Evolutionary conservation across 768 basidiomycete genomes (phyloP), one percentile per base, ranked within the genome.

Genomic region (Guyanaporus albipodus): DNA sequence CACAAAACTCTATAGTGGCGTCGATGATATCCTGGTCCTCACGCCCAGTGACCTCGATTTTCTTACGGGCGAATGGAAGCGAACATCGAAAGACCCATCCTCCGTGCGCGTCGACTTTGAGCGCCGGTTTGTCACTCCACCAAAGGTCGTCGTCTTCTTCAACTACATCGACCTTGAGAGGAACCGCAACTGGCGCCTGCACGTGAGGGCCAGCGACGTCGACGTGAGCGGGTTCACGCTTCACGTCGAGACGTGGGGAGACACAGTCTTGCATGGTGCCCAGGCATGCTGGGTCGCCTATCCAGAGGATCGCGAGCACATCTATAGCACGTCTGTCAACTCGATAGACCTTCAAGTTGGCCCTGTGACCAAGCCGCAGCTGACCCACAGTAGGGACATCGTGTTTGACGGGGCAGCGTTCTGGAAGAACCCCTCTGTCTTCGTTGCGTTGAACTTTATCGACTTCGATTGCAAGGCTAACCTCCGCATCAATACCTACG

Each of bases 271-370:
- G 6, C 6, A 44, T 10, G 6, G 4, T 2, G 53, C 34, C 1
- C 14, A 21, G 11, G 54, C 48, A 6, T 42, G 50, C 10, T 56
- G 57, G 57, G 44, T 59, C n/a, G 57, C 58, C 10, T 53, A 56
- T 34, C 57, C 57, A 19, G 47, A 49, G 15, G 57, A 58, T 23
- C 54, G 57, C 23, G 23, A 43, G n/a, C 45, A 50, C 17, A 56
- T 56, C n/a, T 59, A 46, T 19, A 48, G 49, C 32, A 50, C 43
- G 3, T 48, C 57, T 4, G 15, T 59, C 44, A 37, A 38, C 10
- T 59, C 57, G 19, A 12, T 31, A 41, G 50, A 38, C 28, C 31
- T 32, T 12, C 2, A 32, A 8, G 2, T n/a, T 17, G 31, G 31
- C 17, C 4, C 31, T 8, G 31, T 32, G 12, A 32, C 31, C 31